Base-by-base conservation (phyloP, 768 basidiomycete genomes). In the Tubosaeta sp. region DNA sequence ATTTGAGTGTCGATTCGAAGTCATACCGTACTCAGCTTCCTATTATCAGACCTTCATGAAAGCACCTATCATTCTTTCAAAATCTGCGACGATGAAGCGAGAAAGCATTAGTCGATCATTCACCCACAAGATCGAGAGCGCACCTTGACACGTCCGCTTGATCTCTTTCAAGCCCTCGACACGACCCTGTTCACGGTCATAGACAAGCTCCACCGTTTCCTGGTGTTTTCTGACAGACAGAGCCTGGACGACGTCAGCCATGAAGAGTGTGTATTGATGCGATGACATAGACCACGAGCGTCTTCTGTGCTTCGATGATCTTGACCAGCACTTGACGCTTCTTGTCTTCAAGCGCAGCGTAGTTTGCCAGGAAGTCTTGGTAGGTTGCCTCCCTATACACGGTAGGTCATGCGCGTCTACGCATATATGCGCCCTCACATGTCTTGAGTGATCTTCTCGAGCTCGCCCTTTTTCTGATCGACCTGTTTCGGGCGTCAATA, bases 161-260 rank as follows among this genome's bases (percentile, higher is more conserved):
- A 60, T 24, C 30, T 59, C 45, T 34, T 42, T 55, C 44, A 70
- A 54, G 18, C 56, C 57, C 38, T 66, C 57, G 10, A 54, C 12
- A 34, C 68, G 66, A 18, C 51, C 46, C 6, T 64, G 60, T 38
- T 68, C 68, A 4, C 57, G 56, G 16, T 62, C 30, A 19, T 60
- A 55, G 13, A 54, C 44, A 19, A 54, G 53, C 35, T 58, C 58
- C 6, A 68, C 39, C 6, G 46, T 51, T 12, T 59, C 57, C n/a
- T 67, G 68, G 32, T 68, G 68, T 48, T 59, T 55, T 34, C 56
- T 54, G 30, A 69, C 58, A 0, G 66, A 64, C 8, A 68, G 31
- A 1, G 66, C 41, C 67, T 68, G 27, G 9, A 25, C 22, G 24
- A 9, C 14, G 35, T 12, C 12, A 14, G 29, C 30, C 1, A 13